Evolutionary conservation across 2,329 filamentous ascomycete genomes (phyloP).

Genomic region (Hypoxylon sp.): DNA sequence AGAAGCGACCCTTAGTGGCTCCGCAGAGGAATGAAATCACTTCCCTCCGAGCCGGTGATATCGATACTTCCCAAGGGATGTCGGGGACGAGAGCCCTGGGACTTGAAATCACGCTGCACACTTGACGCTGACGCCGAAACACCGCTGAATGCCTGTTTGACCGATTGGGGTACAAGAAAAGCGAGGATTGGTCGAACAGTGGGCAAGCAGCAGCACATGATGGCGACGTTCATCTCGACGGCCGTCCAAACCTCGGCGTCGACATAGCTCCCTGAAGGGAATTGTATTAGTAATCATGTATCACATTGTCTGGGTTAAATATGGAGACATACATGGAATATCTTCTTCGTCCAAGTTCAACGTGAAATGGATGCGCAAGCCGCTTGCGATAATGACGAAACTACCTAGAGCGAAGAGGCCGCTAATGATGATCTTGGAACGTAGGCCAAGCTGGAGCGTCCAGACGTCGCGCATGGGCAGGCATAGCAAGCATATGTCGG

Average conservation of each 20-base stretch:
- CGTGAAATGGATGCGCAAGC: constrained; percentile 12
- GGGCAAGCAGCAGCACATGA: constrained; percentile 19
- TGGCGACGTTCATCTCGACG: constrained; percentile 6
- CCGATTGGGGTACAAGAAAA: background rate
- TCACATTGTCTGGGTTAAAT: too few species aligned
- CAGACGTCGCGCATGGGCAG: constrained; percentile 20
- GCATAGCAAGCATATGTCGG: constrained; percentile 10
- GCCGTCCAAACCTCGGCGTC: constrained; percentile 2
- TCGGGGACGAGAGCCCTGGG: background rate
- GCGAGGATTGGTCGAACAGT: constrained; percentile 5
- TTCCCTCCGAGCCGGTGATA: background rate
- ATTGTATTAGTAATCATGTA: background rate
- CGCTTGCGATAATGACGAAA: constrained; percentile 20
- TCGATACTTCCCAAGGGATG: background rate
- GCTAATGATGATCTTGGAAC: constrained; percentile 6
- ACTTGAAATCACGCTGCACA: background rate
- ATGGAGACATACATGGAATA: background rate
- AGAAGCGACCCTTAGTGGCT: background rate
- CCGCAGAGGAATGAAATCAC: background rate
- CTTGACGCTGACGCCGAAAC: background rate
- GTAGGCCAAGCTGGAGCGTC: background rate
- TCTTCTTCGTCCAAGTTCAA: background rate
- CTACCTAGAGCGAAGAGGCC: constrained; percentile 14
- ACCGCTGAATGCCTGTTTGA: background rate
- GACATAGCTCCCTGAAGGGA: background rate